Percentiles rank a stretch among this genome's conserved stretches.
phyloP scores from a whole-genome alignment of 164 flowering plant genomes.

The Echeveria elegans region DNA sequence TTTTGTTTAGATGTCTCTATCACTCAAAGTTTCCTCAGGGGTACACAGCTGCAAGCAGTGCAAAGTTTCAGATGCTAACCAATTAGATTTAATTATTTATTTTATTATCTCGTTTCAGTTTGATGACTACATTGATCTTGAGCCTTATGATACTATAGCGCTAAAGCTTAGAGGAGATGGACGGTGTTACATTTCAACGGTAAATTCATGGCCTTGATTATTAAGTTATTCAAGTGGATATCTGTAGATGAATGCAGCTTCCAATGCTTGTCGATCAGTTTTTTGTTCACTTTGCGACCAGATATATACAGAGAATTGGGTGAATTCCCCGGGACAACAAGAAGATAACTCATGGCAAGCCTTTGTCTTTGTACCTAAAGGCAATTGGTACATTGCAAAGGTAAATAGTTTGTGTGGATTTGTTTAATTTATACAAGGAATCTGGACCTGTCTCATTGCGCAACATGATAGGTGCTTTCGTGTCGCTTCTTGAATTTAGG shows the following conservation, averaged over 20 bases:
- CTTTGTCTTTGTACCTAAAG: constrained; percentile 74
- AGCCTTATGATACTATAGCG: constrained; percentile 79
- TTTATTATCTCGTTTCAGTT: constrained; percentile 40
- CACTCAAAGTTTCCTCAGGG: neutral
- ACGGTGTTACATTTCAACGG: constrained; percentile 91
- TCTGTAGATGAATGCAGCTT: neutral
- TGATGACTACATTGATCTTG: constrained; percentile 90
- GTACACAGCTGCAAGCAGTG: neutral
- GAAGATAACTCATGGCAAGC: constrained; percentile 99
- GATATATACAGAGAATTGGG: constrained; percentile 99
- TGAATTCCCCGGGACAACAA: constrained; percentile 79
- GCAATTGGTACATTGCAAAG: constrained; percentile 80
- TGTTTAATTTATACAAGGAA: constrained; percentile 12
- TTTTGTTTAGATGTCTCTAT: too few relatives aligned
- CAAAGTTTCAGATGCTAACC: neutral
- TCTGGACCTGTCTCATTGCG: neutral
- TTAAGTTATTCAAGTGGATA: neutral
- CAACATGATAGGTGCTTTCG: too few relatives aligned
- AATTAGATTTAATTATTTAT: neutral
- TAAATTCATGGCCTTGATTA: constrained; percentile 25
- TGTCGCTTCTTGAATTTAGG: too few relatives aligned
- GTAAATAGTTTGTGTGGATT: too few relatives aligned
- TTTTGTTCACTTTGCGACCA: constrained; percentile 18
- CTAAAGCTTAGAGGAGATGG: constrained; percentile 92
- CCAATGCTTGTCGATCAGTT: neutral